Evolutionary conservation across 495 filamentous ascomycete species (phyloP), one percentile per base, ranked within the genome.

Genomic region (Apodospora peruviana): DNA sequence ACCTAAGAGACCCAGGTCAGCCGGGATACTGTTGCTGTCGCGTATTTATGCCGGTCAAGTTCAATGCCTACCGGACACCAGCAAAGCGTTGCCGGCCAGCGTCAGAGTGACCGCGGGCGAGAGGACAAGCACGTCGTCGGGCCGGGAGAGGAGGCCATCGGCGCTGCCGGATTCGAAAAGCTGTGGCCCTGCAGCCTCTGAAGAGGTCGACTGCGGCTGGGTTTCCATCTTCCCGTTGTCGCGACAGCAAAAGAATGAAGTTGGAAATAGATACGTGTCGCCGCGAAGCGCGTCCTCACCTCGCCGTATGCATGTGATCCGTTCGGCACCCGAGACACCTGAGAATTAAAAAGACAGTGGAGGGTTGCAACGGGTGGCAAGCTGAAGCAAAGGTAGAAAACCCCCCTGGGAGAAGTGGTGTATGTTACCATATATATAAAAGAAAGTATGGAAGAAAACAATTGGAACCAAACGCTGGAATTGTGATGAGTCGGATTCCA

Each of bases 41-140:
- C 7, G 27, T n/a, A n/a, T n/a, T n/a, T n/a, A n/a, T n/a, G n/a
- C n/a, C n/a, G n/a, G n/a, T n/a, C n/a, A n/a, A n/a, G n/a, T 14
- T 32, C 27, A 14, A 40, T 18, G n/a, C 42, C 5, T 57, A 58
- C 59, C 52, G 16, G 55, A 50, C 16, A 65, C 46, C 20, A 57
- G 21, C 17, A 65, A 39, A 14, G 43, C 49, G 45, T 57, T 51
- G 9, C 41, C 35, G 16, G 41, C 55, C 4, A 60, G 48, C 7
- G 55, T 58, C 45, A 65, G 55, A 2, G 48, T 59, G 12, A 63
- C 52, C 3, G 44, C 44, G 1, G 57, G 55, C n/a, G 58, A 55
- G 42, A 65, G 57, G 10, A 58, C 45, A 16, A 65, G 55, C 18
- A 57, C 55, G 17, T 46, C 18, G 25, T 48, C 32, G n/a, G 5